A percentile compares a stretch with the other conserved stretches of the same genome.
These are phyloP conservation scores for Trametes hirsuta DNA, from an alignment of 1,284 basidiomycete genomes.

Conservation along the genomic window DNA sequence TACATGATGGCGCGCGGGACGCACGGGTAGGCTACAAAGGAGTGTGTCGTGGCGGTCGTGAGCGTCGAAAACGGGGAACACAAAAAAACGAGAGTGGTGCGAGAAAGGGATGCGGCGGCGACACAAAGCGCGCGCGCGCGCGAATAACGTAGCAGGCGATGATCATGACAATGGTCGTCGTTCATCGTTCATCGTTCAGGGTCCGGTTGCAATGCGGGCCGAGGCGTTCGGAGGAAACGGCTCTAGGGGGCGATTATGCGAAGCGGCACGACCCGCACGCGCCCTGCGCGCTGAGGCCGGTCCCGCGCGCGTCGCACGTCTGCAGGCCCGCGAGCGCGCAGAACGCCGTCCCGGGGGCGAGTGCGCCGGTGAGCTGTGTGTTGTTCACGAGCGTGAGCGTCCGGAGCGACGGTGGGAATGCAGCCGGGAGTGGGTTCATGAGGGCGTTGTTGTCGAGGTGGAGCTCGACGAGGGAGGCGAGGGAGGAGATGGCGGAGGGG, in stretches of 20 bases:
- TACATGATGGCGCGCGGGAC: not conserved
- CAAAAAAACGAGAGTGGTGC: constrained; percentile 6
- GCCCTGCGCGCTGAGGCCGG: constrained; percentile 30
- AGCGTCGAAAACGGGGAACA: not conserved
- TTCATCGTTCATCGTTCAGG: too few species aligned
- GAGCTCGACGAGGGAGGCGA: constrained; percentile 34
- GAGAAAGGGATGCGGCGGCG: not conserved
- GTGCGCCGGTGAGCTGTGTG: constrained; percentile 30
- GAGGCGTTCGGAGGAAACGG: not conserved
- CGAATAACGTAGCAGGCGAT: not conserved
- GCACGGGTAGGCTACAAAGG: constrained; percentile 8
- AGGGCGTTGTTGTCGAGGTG: constrained; percentile 37
- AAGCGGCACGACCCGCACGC: constrained; percentile 34
- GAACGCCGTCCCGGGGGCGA: constrained; percentile 30
- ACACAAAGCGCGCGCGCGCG: not conserved
- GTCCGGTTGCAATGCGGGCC: not conserved
- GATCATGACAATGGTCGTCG: too few species aligned
- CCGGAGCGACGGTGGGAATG: constrained; percentile 35
- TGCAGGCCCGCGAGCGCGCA: constrained; percentile 33
- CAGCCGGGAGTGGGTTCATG: constrained; percentile 28
- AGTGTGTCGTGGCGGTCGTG: constrained; percentile 11
- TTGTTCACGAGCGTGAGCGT: constrained; percentile 35
- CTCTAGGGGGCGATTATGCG: not conserved
- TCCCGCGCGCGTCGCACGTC: constrained; percentile 37
- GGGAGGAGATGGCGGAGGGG: constrained; percentile 32